These are phyloP conservation scores for Zygnema circumcarinatum DNA, from an alignment of 139 green algal genomes.

Conservation along the genomic window DNA sequence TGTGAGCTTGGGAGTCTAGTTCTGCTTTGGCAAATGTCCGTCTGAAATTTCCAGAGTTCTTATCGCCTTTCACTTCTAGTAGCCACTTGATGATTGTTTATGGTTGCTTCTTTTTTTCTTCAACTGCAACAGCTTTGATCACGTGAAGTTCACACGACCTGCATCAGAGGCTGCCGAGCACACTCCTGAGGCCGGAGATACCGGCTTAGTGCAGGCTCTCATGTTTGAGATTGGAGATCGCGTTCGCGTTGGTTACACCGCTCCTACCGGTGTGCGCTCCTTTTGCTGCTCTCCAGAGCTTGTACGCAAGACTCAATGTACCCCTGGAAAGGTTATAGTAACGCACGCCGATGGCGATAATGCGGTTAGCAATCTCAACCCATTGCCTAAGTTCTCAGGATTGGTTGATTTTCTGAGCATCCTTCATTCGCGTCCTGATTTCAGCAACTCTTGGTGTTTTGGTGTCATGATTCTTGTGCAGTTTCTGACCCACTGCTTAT, in stretches of 20 bases:
- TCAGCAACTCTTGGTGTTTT: too few relatives aligned
- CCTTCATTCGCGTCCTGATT: too few relatives aligned
- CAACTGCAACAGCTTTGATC: constrained; percentile 64
- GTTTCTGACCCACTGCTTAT: too few relatives aligned
- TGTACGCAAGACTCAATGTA: constrained; percentile 62
- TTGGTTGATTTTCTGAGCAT: too few relatives aligned
- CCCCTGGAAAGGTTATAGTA: constrained; percentile 69
- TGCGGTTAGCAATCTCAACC: not conserved
- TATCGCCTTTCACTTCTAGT: too few relatives aligned
- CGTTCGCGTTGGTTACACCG: constrained; percentile 65
- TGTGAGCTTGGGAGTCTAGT: too few relatives aligned
- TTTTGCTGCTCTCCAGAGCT: constrained; percentile 73
- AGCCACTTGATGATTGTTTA: too few relatives aligned
- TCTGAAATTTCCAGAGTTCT: too few relatives aligned
- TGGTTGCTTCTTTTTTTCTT: too few relatives aligned
- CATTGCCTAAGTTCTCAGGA: too few relatives aligned
- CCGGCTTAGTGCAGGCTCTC: constrained; percentile 69
- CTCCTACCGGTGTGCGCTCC: constrained; percentile 41
- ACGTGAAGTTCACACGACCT: constrained; percentile 65
- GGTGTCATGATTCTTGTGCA: too few relatives aligned
- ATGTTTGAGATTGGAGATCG: constrained; percentile 72
- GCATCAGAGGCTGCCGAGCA: constrained; percentile 56
- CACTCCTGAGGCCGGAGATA: constrained; percentile 57
- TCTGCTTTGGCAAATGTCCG: too few relatives aligned
- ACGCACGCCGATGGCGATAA: constrained; percentile 34